These are phyloP conservation scores for Saccharomycopsis fermentans DNA, from an alignment of 805 yeast genomes.

Conservation along the genomic window DNA sequence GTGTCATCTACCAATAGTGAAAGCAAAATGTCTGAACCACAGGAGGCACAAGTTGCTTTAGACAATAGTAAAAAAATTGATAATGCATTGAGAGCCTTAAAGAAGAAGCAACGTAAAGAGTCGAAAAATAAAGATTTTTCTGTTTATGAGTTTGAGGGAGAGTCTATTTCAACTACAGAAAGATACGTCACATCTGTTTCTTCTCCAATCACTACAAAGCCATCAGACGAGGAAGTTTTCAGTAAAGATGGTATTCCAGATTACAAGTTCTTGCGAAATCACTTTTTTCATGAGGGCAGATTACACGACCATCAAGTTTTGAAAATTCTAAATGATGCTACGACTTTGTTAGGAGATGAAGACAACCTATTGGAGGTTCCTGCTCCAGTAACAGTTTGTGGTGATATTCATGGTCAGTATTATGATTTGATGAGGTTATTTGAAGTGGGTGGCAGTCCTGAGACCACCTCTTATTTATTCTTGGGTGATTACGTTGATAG, in stretches of 20 bases:
- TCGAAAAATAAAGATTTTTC: constrained; percentile 27
- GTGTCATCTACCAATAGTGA: too few species aligned
- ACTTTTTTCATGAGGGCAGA: constrained; percentile 75
- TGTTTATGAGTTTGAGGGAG: constrained; percentile 38
- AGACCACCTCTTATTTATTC: constrained; percentile 64
- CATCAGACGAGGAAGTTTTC: constrained; percentile 63
- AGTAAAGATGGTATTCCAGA: constrained; percentile 57
- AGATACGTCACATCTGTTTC: constrained; percentile 43
- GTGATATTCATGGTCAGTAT: constrained; percentile 95
- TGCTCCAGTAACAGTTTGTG: constrained; percentile 93
- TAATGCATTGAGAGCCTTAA: constrained; percentile 54
- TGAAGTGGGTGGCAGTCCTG: constrained; percentile 89
- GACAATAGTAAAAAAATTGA: constrained; percentile 48
- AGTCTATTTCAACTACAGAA: constrained; percentile 32
- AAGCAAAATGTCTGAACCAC: not conserved
- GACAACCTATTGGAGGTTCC: constrained; percentile 75
- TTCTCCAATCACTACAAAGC: constrained; percentile 57
- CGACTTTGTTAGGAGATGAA: constrained; percentile 51
- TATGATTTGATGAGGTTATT: constrained; percentile 82
- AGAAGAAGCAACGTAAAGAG: constrained; percentile 28
- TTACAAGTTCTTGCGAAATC: constrained; percentile 57
- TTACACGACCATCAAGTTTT: constrained; percentile 60
- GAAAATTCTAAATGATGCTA: constrained; percentile 55
- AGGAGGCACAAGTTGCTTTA: constrained; percentile 25
- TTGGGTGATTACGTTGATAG: constrained; percentile 94